Conservation (phyloP, 2,329 filamentous ascomycete species). For the Cordyceps militaris region DNA sequence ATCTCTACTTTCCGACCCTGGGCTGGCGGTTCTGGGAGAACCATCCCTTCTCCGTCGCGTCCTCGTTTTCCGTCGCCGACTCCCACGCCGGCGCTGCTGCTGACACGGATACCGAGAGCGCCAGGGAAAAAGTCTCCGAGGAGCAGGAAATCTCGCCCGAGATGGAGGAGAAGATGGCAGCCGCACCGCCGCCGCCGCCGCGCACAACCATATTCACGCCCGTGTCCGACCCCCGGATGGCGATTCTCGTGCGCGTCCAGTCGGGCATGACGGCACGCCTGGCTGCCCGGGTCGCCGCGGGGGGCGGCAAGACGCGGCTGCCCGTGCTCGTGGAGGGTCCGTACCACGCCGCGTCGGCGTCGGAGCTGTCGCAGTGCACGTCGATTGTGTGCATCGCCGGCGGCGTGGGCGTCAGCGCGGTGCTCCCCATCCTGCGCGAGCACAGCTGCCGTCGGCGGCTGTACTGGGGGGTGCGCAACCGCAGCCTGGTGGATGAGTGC, state of each 20-base stretch:
- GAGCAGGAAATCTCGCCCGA: too few species aligned
- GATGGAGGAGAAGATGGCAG: not conserved
- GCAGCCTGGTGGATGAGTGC: conserved; percentile 16
- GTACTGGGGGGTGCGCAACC: conserved; percentile 22
- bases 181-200: too few species aligned
- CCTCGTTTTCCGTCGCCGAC: not conserved
- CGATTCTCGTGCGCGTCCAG: conserved; percentile 21
- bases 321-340: conserved; percentile 24
- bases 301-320: conserved; percentile 12
- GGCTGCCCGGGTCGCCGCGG: conserved; percentile 7
- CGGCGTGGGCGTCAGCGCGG: conserved; percentile 26
- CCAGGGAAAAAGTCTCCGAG: not conserved
- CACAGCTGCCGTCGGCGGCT: conserved; percentile 16
- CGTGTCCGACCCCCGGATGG: conserved; percentile 9
- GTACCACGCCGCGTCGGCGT: conserved; percentile 19
- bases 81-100: not conserved
- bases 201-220: not conserved
- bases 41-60: conserved; percentile 29
- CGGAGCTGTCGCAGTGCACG: conserved; percentile 20
- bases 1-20: conserved; percentile 29
- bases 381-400: conserved; percentile 25
- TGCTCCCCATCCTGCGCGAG: conserved; percentile 21
- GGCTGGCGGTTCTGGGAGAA: conserved; percentile 31
- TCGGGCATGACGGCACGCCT: conserved; percentile 21
- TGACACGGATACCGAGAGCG: not conserved